Evolutionary conservation across 768 basidiomycete genomes (phyloP), one percentile per base, ranked within the genome.

Genomic region (Lactarius pseudohatsudake): DNA sequence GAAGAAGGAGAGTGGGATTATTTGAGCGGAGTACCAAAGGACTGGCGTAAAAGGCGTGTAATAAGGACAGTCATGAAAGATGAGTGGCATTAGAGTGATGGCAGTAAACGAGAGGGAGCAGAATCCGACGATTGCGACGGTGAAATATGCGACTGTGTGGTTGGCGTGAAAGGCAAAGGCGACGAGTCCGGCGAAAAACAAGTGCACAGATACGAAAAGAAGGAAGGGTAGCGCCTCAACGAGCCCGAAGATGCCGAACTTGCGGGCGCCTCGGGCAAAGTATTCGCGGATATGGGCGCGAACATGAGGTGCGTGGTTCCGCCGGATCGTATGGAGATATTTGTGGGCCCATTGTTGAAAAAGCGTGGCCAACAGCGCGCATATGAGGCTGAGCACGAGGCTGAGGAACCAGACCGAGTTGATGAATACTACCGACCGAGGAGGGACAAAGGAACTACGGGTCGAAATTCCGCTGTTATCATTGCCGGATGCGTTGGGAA

Each of bases 101-200:
- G 16, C 1, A n/a, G 43, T 1, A 20, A 62, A 62, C 1, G n/a
- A n/a, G n/a, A 36, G 36, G 47, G 2, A 0, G 38, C 61, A 40
- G 65, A 20, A 11, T 0, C 50, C 10, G 47, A 66, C 47, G n/a
- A 43, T 32, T 3, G 18, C 4, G 18, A 62, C 38, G 45, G 55
- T n/a, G 16, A 41, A 3, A 41, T 50, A 62, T 18, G 65, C 65
- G 13, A 66, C 15, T 36, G 40, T 20, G 13, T 34, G 9, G 57
- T 47, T 57, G 43, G 61, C 11, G 9, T 56, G 59, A 26, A 65
- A 61, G 6, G 61, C 55, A 34, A 66, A 66, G 13, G 26, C 28
- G 60, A 66, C 30, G 1, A 66, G 55, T 34, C 65, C 65, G 16
- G 47, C 38, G n/a, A 61, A 62, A 53, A 66, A 66, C 43, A 66